Conservation (phyloP, 2,329 filamentous ascomycete species). For the Domatiomyces catenatus region DNA sequence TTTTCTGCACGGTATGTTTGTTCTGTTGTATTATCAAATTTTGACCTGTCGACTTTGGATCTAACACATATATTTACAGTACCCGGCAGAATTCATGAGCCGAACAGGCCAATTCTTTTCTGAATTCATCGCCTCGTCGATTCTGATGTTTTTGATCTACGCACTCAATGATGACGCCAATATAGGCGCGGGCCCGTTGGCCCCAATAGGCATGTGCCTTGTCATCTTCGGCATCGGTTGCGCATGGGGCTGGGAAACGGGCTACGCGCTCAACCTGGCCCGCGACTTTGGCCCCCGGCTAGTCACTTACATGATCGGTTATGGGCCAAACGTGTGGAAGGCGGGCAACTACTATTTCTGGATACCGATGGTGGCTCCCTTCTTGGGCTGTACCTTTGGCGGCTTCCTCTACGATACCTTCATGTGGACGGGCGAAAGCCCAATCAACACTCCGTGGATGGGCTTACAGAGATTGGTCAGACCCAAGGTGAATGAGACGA, state of each 20-base stretch:
- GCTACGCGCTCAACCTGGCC: constrained; percentile 60
- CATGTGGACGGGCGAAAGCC: constrained; percentile 51
- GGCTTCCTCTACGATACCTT: constrained; percentile 53
- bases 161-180: constrained; percentile 40
- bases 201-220: constrained; percentile 52
- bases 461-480: constrained; percentile 42
- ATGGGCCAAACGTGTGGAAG: constrained; percentile 51
- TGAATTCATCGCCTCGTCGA: constrained; percentile 51
- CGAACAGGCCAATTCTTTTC: constrained; percentile 54
- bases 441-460: constrained; percentile 52
- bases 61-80: constrained; percentile 19
- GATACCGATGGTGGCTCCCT: constrained; percentile 59
- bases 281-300: constrained; percentile 57
- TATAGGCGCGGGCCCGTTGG: constrained; percentile 39
- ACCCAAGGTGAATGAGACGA: constrained; percentile 65
- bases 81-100: constrained; percentile 47
- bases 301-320: constrained; percentile 52
- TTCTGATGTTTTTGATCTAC: constrained; percentile 59
- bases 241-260: constrained; percentile 62
- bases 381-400: constrained; percentile 47
- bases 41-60: not conserved
- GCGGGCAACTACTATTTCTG: constrained; percentile 59
- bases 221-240: constrained; percentile 52
- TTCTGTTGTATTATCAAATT: not conserved
- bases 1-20: constrained; percentile 45